Evolutionary conservation across 106 monocot genomes (phyloP), one percentile per base, ranked within the genome.

Genomic region (Xerophyta viscosa): DNA sequence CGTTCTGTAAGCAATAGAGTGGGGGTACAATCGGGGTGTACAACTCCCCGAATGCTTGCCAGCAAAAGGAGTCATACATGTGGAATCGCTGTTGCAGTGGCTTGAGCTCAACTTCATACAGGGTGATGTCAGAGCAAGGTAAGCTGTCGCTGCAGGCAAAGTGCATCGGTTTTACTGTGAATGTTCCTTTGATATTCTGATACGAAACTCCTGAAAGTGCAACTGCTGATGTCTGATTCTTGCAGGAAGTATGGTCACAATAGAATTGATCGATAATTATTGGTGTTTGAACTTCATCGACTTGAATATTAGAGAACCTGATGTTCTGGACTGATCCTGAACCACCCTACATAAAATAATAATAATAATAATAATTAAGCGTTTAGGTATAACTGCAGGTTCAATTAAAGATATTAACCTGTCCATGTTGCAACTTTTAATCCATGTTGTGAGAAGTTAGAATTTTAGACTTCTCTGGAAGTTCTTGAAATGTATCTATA

Each of bases 231-330:
- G 93, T 75, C 48, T 84, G 80, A 45, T 93, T 93, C 68, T 66
- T 77, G 76, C 93, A 93, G 11, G 77, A 42, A 2, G 63, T 71
- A 52, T 57, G 47, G 52, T 93, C 84, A 47, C 93, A 93, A 66
- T 93, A 93, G 64, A 80, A 93, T 51, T 93, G 93, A 58, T 93
- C 83, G 13, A 93, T 88, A 1, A 93, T 57, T 21, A 93, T 84
- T 4, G 93, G 93, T 20, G 69, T 87, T 64, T 93, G 73, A 4
- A 93, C 93, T 58, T 88, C 87, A 8, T 57, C 68, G 17, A 93
- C 83, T 59, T 66, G 53, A 28, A 93, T 93, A 62, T 88, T 93
- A 55, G 80, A 72, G 71, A 93, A 87, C 22, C 71, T 61, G 46
- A 93, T 36, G 42, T 60, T 70, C 46, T 88, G 42, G 20, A 84